phyloP scores from a whole-genome alignment of 2,329 filamentous ascomycete genomes.

The Fusarium heterosporum region DNA sequence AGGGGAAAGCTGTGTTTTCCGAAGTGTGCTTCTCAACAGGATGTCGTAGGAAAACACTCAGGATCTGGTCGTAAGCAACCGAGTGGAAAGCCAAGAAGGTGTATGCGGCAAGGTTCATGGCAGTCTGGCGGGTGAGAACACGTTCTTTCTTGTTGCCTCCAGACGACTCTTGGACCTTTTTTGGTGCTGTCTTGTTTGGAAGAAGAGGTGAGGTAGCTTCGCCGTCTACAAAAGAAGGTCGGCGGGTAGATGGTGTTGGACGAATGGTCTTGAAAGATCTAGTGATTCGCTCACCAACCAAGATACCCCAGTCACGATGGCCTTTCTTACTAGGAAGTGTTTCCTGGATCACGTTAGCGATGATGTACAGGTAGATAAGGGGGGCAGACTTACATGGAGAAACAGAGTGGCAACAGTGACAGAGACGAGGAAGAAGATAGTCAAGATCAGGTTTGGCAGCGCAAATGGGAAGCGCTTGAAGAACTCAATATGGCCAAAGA shows the following conservation, averaged over 20 bases:
- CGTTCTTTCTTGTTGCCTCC: constrained; percentile 62
- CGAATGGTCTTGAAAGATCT: constrained; percentile 50
- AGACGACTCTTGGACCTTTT: constrained; percentile 30
- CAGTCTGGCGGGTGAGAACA: constrained; percentile 79
- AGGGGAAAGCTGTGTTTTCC: constrained; percentile 73
- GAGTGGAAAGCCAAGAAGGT: constrained; percentile 84
- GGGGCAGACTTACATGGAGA: constrained; percentile 65
- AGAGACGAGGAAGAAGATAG: constrained; percentile 81
- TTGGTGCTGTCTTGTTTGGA: constrained; percentile 49
- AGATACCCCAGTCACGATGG: constrained; percentile 78
- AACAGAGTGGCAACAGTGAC: constrained; percentile 81
- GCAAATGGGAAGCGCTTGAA: constrained; percentile 84
- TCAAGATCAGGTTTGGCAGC: constrained; percentile 84
- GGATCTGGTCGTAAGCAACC: constrained; percentile 85
- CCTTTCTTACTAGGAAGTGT: constrained; percentile 79
- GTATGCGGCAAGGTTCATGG: constrained; percentile 81
- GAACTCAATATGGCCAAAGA: constrained; percentile 76
- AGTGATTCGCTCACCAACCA: constrained; percentile 75
- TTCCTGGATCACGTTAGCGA: constrained; percentile 65
- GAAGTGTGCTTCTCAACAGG: constrained; percentile 68
- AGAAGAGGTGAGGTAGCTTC: constrained; percentile 69
- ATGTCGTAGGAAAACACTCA: constrained; percentile 90
- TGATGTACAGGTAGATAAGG: background rate
- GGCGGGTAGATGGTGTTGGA: constrained; percentile 49
- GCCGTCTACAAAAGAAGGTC: constrained; percentile 64